Evolutionary conservation across 2,329 filamentous ascomycete species (phyloP).

Genomic region (Verticillium tricorpus): DNA sequence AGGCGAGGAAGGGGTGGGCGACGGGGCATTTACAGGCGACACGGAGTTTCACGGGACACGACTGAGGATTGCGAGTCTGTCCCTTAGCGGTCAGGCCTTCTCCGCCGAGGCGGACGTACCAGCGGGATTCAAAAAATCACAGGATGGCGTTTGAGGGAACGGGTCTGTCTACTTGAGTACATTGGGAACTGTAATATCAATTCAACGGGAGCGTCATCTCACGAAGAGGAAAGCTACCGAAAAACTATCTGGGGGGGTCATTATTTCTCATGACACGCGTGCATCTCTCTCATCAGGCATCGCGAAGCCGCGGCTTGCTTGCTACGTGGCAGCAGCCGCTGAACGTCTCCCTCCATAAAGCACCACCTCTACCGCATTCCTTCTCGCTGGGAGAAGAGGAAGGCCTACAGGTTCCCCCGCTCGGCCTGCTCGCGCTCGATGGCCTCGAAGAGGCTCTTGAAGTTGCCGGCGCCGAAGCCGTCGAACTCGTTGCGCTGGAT

Average conservation of each 20-base stretch:
- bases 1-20: not conserved
- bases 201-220: not conserved
- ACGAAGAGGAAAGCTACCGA: not conserved
- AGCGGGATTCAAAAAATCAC: not conserved
- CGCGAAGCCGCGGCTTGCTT: not conserved
- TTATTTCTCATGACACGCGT: not conserved
- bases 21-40: not conserved
- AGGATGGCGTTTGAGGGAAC: not conserved
- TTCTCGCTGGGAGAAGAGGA: not conserved
- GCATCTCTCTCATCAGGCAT: not conserved
- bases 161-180: not conserved
- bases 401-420: slow-evolving; percentile 68
- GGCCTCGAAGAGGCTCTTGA: slow-evolving; percentile 91
- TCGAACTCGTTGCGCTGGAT: slow-evolving; percentile 89
- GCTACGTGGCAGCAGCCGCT: not conserved
- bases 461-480: slow-evolving; percentile 92
- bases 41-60: too few relatives aligned
- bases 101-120: not conserved
- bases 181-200: not conserved
- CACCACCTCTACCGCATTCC: too few relatives aligned
- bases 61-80: too few relatives aligned
- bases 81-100: too few relatives aligned
- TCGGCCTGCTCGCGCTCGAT: slow-evolving; percentile 89
- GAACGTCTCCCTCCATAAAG: too few relatives aligned
- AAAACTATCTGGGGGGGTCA: not conserved